Conservation (phyloP, 306 rosid genomes). For the Delonix regia region DNA sequence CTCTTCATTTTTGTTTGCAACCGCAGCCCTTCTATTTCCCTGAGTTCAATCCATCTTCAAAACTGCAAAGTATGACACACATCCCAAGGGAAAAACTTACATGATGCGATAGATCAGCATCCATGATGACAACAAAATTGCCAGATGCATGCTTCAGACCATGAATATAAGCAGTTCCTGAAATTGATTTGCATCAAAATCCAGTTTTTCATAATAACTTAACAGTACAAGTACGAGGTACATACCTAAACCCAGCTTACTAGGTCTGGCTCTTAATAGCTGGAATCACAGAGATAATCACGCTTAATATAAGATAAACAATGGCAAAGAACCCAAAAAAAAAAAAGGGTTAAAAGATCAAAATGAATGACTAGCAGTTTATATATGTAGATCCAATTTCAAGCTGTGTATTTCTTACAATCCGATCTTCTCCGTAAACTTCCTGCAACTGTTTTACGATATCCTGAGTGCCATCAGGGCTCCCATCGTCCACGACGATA, state of each 20-base stretch:
- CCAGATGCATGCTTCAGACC: constrained; percentile 96
- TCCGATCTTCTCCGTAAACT: constrained; percentile 84
- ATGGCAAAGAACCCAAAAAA: neutral
- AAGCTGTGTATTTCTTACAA: constrained; percentile 56
- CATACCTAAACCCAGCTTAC: constrained; percentile 91
- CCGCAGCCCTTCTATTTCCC: neutral
- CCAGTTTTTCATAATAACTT: constrained; percentile 17
- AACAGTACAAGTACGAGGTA: constrained; percentile 9
- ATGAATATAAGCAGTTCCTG: constrained; percentile 96
- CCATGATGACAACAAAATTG: constrained; percentile 92
- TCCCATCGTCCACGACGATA: constrained; percentile 91
- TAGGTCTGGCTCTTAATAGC: constrained; percentile 87
- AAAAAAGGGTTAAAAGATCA: neutral
- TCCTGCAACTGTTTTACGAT: constrained; percentile 79
- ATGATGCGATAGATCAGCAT: constrained; percentile 94
- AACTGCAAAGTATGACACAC: constrained; percentile 25
- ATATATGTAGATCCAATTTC: constrained; percentile 12
- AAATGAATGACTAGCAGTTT: neutral
- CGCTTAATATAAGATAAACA: constrained; percentile 14
- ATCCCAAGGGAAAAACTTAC: constrained; percentile 50
- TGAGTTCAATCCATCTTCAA: neutral
- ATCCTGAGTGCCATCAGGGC: constrained; percentile 98
- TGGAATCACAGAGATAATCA: constrained; percentile 39
- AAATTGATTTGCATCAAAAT: constrained; percentile 42
- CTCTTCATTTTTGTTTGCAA: constrained; percentile 5